Evolutionary conservation across 768 basidiomycete species (phyloP), one percentile per base, ranked within the genome.

Genomic region (Rhodosporidiobolus odoratus): DNA sequence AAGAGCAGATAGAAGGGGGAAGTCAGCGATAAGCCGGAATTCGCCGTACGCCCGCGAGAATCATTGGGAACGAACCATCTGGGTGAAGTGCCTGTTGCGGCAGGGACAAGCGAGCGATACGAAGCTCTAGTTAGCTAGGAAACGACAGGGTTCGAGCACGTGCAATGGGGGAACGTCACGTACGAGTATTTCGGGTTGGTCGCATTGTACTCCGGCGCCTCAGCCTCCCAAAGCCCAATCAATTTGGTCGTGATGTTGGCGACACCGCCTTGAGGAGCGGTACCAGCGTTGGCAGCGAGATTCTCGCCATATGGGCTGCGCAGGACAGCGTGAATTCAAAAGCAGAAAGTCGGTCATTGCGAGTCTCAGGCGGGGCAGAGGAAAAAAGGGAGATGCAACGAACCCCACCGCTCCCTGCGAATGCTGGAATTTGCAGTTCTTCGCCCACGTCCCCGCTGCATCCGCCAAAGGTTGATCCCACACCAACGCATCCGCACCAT

Each of bases 231-330:
- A 9, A 80, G 79, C 69, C 83, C 80, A 73, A 89, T 80, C n/a
- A 60, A 50, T 25, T 84, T 88, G 0, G 78, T 56, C 17, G 78
- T 61, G 67, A 88, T 86, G 58, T 50, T 58, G 9, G 40, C 19
- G 16, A 15, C 21, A n/a, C 8, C 4, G 12, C 53, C 45, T 17
- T 38, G 4, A 3, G 32, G 37, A 35, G 25, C 47, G 43, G 76
- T 74, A 23, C 86, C 87, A n/a, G 87, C 86, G 15, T 88, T 88
- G 63, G 88, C 88, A 64, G 88, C 87, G 70, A 90, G 79, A 75
- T 91, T 90, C 80, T 90, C 87, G 77, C 88, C 89, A 70, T 82
- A 85, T 4, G 82, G 81, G 7, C 88, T 63, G 52, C 34, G 19
- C 9, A n/a, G 8, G 30, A 7, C 5, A 23, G 32, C 6, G 9